Evolutionary conservation across 106 monocot species (phyloP).

Genomic region (Dioscorea zingiberensis): DNA sequence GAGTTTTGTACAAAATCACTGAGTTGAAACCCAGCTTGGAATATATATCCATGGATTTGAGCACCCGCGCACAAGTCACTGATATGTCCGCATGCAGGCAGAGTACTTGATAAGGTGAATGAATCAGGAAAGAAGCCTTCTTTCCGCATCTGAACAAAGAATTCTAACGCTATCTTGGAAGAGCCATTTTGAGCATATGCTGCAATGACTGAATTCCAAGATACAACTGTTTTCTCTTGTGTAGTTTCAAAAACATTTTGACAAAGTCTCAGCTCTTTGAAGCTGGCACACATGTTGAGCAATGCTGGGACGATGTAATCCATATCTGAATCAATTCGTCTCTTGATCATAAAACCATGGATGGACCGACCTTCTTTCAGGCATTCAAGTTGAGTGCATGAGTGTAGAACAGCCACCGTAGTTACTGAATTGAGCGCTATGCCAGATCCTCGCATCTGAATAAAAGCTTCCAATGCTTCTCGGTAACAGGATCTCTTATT

Average conservation of each 20-base stretch:
- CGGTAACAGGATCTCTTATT: conserved; percentile 7
- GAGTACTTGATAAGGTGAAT: conserved; percentile 3
- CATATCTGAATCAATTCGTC: neutral
- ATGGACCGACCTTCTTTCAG: conserved; percentile 15
- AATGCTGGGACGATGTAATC: neutral
- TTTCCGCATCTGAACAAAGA: conserved; percentile 1
- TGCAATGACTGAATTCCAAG: conserved; percentile 11
- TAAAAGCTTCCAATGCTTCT: conserved; percentile 12
- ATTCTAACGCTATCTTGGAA: conserved; percentile 3
- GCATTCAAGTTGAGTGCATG: conserved; percentile 11
- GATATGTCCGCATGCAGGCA: conserved; percentile 10
- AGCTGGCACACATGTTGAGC: conserved; percentile 11
- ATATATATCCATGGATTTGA: conserved; percentile 9
- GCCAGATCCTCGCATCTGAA: conserved; percentile 2
- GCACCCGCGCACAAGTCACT: neutral
- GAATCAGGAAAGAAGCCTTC: conserved; percentile 13
- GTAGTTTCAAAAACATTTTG: conserved; percentile 5
- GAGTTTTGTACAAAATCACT: conserved; percentile 22
- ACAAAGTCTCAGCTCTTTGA: neutral
- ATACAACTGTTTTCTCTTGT: conserved; percentile 8
- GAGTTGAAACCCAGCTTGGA: neutral
- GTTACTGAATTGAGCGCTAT: conserved; percentile 12
- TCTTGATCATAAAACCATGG: conserved; percentile 14
- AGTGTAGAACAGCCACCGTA: conserved; percentile 5
- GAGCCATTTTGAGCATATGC: conserved; percentile 6